A percentile compares a stretch with the other conserved stretches of the same genome.
These are phyloP conservation scores for Asclepias syriaca DNA, from an alignment of 257 asterid species.

Conservation along the genomic window DNA sequence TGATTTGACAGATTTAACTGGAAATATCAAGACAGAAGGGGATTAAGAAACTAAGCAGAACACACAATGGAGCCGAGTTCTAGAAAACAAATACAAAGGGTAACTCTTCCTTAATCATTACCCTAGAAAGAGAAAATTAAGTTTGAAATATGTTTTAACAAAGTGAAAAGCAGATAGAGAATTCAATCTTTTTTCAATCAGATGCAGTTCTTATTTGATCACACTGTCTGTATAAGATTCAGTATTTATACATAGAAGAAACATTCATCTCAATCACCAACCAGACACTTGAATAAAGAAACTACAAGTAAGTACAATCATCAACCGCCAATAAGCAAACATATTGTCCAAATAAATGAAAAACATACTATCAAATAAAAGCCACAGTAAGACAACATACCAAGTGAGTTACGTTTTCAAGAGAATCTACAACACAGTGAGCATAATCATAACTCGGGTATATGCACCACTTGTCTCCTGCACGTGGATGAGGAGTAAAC, in stretches of 20 bases:
- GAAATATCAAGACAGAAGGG: not conserved
- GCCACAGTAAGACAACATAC: constrained; percentile 36
- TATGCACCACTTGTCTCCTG: constrained; percentile 98
- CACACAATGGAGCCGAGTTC: not conserved
- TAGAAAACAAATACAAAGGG: not conserved
- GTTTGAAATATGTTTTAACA: not conserved
- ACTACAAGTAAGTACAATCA: not conserved
- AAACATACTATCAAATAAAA: not conserved
- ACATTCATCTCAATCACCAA: not conserved
- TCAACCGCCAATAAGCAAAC: not conserved
- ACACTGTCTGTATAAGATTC: not conserved
- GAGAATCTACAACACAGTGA: constrained; percentile 94
- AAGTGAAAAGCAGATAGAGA: not conserved
- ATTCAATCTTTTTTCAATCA: not conserved
- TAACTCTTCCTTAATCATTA: not conserved
- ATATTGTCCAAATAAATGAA: too few species aligned
- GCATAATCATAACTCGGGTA: constrained; percentile 96
- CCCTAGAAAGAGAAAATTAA: not conserved
- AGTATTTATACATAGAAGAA: not conserved
- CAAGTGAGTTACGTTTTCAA: constrained; percentile 90
- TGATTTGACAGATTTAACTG: not conserved
- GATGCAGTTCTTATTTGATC: not conserved
- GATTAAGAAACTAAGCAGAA: not conserved
- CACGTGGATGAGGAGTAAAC: constrained; percentile 98
- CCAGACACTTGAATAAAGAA: not conserved